Conservation (phyloP, 2,329 filamentous ascomycete genomes). For the Gnomoniopsis smithogilvyi region DNA sequence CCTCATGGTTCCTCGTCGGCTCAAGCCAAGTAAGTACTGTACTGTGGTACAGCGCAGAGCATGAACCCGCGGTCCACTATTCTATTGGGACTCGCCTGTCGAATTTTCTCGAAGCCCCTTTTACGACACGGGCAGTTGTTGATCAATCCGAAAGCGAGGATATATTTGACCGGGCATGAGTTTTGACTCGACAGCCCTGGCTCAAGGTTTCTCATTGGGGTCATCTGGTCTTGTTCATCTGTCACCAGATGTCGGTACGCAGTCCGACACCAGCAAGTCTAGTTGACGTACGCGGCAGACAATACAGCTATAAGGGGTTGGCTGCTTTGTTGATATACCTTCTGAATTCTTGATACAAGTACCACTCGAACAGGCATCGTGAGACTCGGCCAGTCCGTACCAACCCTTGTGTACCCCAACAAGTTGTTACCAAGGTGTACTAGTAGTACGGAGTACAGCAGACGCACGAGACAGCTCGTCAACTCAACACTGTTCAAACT, state of each 20-base stretch:
- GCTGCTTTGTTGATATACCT: neutral
- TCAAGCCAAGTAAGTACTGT: neutral
- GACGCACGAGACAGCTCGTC: conserved; percentile 5
- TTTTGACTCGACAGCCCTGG: neutral
- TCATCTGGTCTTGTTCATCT: neutral
- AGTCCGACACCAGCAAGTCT: neutral
- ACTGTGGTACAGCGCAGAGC: neutral
- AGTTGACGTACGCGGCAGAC: neutral
- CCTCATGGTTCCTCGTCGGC: too few relatives aligned
- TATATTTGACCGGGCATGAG: neutral
- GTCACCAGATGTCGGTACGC: neutral
- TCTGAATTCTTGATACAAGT: neutral
- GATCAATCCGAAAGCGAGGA: neutral
- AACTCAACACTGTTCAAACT: neutral
- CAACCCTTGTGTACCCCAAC: neutral
- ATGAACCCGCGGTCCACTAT: neutral
- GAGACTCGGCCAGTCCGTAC: neutral
- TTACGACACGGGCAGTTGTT: neutral
- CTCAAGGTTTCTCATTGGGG: neutral
- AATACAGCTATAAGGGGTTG: neutral
- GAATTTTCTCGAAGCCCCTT: neutral
- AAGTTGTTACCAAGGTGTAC: neutral
- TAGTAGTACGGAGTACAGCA: too few relatives aligned
- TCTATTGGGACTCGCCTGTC: neutral
- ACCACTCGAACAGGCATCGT: neutral